Percentiles rank a stretch among this genome's conserved stretches.
Evolutionary conservation across 495 filamentous ascomycete genomes (phyloP).

Genomic region (Hypoxylon crocopeplum): DNA sequence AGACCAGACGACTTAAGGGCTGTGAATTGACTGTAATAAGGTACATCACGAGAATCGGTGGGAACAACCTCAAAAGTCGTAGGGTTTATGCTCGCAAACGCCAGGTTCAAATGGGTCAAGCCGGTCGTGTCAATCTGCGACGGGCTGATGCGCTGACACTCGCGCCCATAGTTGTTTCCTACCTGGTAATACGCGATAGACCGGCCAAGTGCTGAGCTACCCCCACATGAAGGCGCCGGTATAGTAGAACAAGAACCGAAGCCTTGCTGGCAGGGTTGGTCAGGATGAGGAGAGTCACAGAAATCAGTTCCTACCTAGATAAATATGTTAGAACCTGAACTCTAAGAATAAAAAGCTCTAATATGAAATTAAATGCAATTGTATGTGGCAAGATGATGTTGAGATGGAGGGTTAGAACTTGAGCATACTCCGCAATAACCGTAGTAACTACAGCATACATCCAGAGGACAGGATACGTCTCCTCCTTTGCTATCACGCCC

Average conservation of each 20-base stretch:
- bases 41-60: background rate
- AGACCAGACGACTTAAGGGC: constrained; percentile 11
- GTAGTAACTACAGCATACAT: constrained; percentile 3
- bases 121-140: background rate
- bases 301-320: too few species aligned
- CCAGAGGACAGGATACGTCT: background rate
- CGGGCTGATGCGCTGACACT: too few species aligned
- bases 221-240: too few species aligned
- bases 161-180: constrained; percentile 5
- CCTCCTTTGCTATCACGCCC: too few species aligned
- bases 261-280: too few species aligned
- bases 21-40: background rate
- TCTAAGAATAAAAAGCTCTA: too few species aligned
- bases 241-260: too few species aligned
- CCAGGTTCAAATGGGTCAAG: constrained; percentile 40
- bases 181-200: background rate
- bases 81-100: constrained; percentile 37
- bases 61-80: constrained; percentile 13
- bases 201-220: background rate
- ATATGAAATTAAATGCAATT: too few species aligned
- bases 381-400: too few species aligned
- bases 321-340: too few species aligned
- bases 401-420: background rate
- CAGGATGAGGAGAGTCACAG: too few species aligned
- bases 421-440: background rate